Evolutionary conservation across 202 grass and related monocot genomes (phyloP), one percentile per base, ranked within the genome.

Genomic region (Digitaria exilis): DNA sequence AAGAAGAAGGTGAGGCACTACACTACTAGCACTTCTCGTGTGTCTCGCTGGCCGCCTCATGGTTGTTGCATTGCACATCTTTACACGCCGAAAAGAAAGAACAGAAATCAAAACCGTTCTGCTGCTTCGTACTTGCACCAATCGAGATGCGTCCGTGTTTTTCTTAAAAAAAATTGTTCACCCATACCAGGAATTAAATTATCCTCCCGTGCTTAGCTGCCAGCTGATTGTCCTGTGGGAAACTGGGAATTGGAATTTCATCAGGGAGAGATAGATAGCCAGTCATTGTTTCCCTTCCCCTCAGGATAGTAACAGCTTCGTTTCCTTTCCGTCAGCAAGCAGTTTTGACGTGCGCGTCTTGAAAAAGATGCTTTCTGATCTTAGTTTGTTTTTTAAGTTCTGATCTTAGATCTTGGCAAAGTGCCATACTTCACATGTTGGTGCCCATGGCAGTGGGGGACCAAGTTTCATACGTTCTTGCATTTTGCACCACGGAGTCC

Each of bases 1-100:
- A 98, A 93, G 92, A 95, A 69, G 82, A 98, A 95, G 96, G 96
- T 98, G 52, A 41, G 2, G 32, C 32, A n/a, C 34, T 35, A 35
- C 34, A 35, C 34, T 57, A 54, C 5, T 21, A 60, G 22, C 2
- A 42, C 13, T n/a, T 17, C 69, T 21, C 2, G 1, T 14, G 8
- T 28, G 15, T 78, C 24, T 78, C 28, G 4, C 26, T 11, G 2
- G 68, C 26, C 46, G 25, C 25, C 13, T 29, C 1, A 57, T 24
- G 54, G 9, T 1, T 34, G 15, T 26, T 76, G 55, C 73, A 41
- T 83, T 70, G 21, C 69, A 70, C 11, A 9, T 55, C 30, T 16
- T 34, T 37, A 29, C 28, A 13, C 45, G 25, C 16, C 17, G 28
- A 26, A 31, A 57, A 57, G 7, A 10, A 22, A 26, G 1, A 1